A percentile compares a stretch with the other conserved stretches of the same genome.
Conservation (phyloP, 2,329 filamentous ascomycete genomes). For the Scedosporium dehoogii region DNA sequence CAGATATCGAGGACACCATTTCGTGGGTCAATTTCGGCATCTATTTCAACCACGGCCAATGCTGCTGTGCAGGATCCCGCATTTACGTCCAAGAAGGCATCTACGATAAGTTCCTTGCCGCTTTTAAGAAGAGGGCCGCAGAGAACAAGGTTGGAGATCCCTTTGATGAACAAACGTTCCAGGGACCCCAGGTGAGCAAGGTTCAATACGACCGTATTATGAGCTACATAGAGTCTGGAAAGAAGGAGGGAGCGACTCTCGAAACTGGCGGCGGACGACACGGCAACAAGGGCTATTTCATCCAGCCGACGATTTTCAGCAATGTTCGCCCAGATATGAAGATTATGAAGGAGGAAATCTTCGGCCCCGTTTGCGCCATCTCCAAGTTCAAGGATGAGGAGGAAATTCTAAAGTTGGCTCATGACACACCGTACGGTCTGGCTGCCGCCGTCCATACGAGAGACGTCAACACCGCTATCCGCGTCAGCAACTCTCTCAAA, state of each 20-base stretch:
- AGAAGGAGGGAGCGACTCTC: conserved; percentile 49
- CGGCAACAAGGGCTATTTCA: conserved; percentile 77
- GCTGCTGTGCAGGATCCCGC: conserved; percentile 68
- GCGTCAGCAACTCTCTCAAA: conserved; percentile 63
- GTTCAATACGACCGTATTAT: conserved; percentile 85
- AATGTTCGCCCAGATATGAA: conserved; percentile 76
- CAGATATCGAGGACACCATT: conserved; percentile 67
- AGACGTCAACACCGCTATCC: conserved; percentile 72
- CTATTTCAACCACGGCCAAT: conserved; percentile 56
- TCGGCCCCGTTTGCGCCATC: conserved; percentile 77
- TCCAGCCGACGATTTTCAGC: conserved; percentile 83
- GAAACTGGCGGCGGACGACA: conserved; percentile 55
- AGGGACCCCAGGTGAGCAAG: conserved; percentile 78
- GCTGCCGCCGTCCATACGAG: conserved; percentile 76
- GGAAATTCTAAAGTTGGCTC: conserved; percentile 65
- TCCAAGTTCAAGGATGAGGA: conserved; percentile 79
- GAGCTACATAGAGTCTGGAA: conserved; percentile 62
- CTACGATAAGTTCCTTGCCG: conserved; percentile 76
- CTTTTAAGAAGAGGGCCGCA: conserved; percentile 67
- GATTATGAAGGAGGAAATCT: conserved; percentile 89
- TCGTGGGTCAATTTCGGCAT: conserved; percentile 67
- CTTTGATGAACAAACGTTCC: conserved; percentile 70
- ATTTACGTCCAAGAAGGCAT: conserved; percentile 80
- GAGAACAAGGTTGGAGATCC: conserved; percentile 77
- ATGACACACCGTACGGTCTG: conserved; percentile 71